A percentile compares a stretch with the other conserved stretches of the same genome.
These are phyloP conservation scores for Stagonosporopsis cucurbitacearum DNA, from an alignment of 2,329 filamentous ascomycete genomes.

Conservation along the genomic window DNA sequence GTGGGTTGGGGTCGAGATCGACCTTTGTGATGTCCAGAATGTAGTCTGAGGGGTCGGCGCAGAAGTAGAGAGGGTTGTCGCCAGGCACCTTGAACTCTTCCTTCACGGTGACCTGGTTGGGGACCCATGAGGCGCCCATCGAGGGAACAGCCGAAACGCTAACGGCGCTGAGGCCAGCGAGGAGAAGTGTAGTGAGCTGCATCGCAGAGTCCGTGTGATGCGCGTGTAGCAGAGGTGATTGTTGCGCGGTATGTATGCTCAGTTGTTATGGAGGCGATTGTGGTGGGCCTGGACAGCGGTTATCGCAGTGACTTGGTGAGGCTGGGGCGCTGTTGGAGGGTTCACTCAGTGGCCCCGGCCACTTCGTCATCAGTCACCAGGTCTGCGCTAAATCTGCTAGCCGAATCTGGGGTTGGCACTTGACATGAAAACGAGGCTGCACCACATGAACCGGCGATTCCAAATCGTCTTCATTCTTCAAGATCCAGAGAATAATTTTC, in stretches of 20 bases:
- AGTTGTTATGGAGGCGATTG: conserved; percentile 4
- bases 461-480: background rate
- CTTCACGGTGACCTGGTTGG: conserved; percentile 57
- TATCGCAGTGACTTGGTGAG: conserved; percentile 13
- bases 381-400: conserved; percentile 11
- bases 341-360: conserved; percentile 4
- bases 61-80: conserved; percentile 84
- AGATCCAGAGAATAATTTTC: background rate
- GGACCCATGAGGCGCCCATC: conserved; percentile 49
- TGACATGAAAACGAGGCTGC: background rate
- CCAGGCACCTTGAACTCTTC: conserved; percentile 74
- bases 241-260: conserved; percentile 2
- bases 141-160: conserved; percentile 53
- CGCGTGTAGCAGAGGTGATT: background rate
- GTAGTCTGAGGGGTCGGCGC: conserved; percentile 71
- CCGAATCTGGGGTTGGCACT: conserved; percentile 16
- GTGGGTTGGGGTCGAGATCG: conserved; percentile 85
- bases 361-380: conserved; percentile 18
- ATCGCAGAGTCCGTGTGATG: conserved; percentile 24
- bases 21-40: conserved; percentile 79
- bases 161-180: conserved; percentile 54
- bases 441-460: background rate
- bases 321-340: conserved; percentile 11
- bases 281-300: conserved; percentile 7
- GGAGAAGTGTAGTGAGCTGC: conserved; percentile 47